These are phyloP conservation scores for Saccharum hybrid DNA, from an alignment of 202 grass and related monocot species.

Conservation along the genomic window DNA sequence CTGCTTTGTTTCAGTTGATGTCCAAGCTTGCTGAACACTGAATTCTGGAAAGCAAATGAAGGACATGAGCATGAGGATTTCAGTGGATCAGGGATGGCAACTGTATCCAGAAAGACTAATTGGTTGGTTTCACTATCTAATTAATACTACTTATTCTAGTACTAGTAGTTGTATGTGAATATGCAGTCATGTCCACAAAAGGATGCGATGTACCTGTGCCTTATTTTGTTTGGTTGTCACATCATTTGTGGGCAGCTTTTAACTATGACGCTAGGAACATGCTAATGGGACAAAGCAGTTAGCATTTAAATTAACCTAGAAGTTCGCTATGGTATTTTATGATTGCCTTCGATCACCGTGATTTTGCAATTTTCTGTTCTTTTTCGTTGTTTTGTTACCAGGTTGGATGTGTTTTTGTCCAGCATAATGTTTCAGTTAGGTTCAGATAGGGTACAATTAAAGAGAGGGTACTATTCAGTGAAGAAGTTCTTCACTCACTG, in stretches of 20 bases:
- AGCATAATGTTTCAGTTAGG: not conserved
- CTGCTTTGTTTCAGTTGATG: slow-evolving; percentile 10
- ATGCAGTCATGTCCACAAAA: not conserved
- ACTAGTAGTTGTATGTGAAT: not conserved
- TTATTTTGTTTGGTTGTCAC: not conserved
- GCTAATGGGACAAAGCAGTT: not conserved
- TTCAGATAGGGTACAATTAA: not conserved
- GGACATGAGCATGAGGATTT: not conserved
- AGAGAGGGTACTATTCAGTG: not conserved
- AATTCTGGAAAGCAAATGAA: not conserved
- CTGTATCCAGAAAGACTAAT: not conserved
- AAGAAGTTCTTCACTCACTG: no score
- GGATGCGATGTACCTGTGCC: not conserved
- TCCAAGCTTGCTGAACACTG: not conserved
- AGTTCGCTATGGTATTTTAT: not conserved
- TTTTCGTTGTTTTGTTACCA: not conserved
- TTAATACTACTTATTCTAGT: not conserved
- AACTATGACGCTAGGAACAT: not conserved
- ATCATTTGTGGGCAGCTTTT: not conserved
- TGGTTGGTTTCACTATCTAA: not conserved
- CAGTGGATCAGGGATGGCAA: not conserved
- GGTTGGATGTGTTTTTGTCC: not conserved
- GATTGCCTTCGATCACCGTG: not conserved
- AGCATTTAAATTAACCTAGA: not conserved
- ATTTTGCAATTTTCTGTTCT: not conserved